Percentiles rank a stretch among this genome's conserved stretches.
Conservation (phyloP, 2,329 filamentous ascomycete genomes). For the Leptographium galeiforme region DNA sequence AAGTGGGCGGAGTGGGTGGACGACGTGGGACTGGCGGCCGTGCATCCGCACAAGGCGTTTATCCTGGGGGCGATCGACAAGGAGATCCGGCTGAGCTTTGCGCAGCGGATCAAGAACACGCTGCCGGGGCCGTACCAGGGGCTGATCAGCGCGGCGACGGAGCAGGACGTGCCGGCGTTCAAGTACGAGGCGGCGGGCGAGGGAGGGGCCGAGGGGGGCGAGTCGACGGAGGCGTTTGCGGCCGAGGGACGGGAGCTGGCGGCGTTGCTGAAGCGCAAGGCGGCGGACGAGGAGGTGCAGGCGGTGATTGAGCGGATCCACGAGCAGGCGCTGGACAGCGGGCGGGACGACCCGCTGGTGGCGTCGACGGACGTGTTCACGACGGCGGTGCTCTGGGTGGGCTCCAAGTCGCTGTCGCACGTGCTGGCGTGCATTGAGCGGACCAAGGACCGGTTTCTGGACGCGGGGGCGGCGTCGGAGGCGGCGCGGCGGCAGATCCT, state of each 20-base stretch:
- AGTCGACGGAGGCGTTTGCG: conserved; percentile 37
- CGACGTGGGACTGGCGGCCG: conserved; percentile 61
- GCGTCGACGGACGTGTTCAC: conserved; percentile 89
- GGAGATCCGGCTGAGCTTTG: conserved; percentile 91
- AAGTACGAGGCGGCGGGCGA: conserved; percentile 46
- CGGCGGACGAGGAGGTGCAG: conserved; percentile 75
- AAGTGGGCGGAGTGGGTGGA: conserved; percentile 97
- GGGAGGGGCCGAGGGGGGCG: no score
- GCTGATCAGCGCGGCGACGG: conserved; percentile 74
- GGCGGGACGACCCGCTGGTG: conserved; percentile 59
- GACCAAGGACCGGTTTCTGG: conserved; percentile 75
- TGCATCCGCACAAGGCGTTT: conserved; percentile 87
- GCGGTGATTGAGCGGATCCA: conserved; percentile 69
- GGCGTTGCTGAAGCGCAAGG: conserved; percentile 68
- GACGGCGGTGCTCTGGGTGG: conserved; percentile 84
- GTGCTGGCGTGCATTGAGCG: conserved; percentile 92
- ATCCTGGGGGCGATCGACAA: conserved; percentile 86
- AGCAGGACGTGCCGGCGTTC: conserved; percentile 91
- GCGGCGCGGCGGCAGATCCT: conserved; percentile 78
- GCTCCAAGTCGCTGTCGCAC: conserved; percentile 91
- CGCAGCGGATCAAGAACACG: conserved; percentile 89
- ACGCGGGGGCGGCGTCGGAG: conserved; percentile 62
- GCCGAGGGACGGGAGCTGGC: conserved; percentile 75
- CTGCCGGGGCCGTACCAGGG: conserved; percentile 74
- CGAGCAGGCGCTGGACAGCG: conserved; percentile 55